Evolutionary conservation across 148 eudicot species (phyloP).

Genomic region (Nepenthes gracilis): DNA sequence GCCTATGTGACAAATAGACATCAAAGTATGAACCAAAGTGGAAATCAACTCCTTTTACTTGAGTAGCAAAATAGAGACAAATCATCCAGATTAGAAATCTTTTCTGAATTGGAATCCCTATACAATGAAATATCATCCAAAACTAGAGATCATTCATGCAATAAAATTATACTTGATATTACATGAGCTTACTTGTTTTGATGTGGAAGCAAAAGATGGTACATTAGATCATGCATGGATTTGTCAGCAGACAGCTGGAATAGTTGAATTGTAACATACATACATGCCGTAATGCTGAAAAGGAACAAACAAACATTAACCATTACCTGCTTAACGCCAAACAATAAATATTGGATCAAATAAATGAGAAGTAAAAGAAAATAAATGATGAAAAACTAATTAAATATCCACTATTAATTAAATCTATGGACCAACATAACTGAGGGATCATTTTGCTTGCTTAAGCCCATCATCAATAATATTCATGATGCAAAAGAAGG

Average conservation of each 20-base stretch:
- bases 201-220: conserved; percentile 39
- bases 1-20: no score
- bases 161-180: no score
- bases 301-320: neutral
- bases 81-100: neutral
- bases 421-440: no score
- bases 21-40: neutral
- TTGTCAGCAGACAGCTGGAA: conserved; percentile 55
- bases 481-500: no score
- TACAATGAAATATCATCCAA: no score
- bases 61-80: neutral
- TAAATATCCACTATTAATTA: no score
- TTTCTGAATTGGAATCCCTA: no score
- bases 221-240: conserved; percentile 46
- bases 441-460: no score
- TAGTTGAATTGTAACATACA: conserved; percentile 49
- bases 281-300: conserved; percentile 62
- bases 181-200: conserved; percentile 32
- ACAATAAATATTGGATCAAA: neutral
- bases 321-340: neutral
- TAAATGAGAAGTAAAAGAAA: conserved; percentile 5
- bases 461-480: no score
- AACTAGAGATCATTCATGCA: no score
- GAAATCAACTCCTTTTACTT: neutral
- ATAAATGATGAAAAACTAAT: no score